Conservation (phyloP, 1,284 basidiomycete species). For the Taiwanofungus camphoratus region DNA sequence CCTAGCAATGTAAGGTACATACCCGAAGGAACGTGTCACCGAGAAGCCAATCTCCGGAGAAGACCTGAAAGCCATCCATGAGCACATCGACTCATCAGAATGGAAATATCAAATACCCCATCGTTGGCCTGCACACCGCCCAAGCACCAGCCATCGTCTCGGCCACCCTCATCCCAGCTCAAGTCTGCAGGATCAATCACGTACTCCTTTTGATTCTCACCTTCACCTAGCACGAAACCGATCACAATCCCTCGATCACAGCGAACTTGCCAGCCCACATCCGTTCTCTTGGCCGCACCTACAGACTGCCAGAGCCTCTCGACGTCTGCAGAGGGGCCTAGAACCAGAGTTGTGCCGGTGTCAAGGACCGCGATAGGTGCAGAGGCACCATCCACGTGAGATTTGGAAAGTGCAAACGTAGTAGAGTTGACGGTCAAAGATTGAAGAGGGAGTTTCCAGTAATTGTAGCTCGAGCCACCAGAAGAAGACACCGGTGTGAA, state of each 20-base stretch:
- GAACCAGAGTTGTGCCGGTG: slow-evolving; percentile 52
- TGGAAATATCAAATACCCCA: slow-evolving; percentile 25
- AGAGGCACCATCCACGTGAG: slow-evolving; percentile 38
- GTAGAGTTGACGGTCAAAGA: slow-evolving; percentile 40
- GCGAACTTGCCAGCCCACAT: slow-evolving; percentile 45
- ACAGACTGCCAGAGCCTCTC: slow-evolving; percentile 43
- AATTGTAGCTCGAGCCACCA: slow-evolving; percentile 37
- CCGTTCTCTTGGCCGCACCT: slow-evolving; percentile 36
- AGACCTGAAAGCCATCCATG: slow-evolving; percentile 32
- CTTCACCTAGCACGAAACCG: slow-evolving; percentile 42
- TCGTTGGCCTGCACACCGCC: slow-evolving; percentile 56
- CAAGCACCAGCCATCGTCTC: slow-evolving; percentile 45
- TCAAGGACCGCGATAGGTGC: slow-evolving; percentile 50
- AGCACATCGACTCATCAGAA: slow-evolving; percentile 9
- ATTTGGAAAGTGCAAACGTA: slow-evolving; percentile 37
- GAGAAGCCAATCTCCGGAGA: slow-evolving; percentile 58
- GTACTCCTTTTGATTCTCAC: slow-evolving; percentile 33
- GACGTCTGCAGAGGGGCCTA: slow-evolving; percentile 48
- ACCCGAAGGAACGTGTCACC: slow-evolving; percentile 54
- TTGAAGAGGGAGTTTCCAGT: slow-evolving; percentile 51
- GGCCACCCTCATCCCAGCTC: slow-evolving; percentile 40
- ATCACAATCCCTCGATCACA: slow-evolving; percentile 44
- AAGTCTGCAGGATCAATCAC: slow-evolving; percentile 47
- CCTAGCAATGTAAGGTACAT: slow-evolving; percentile 17
- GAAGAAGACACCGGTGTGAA: slow-evolving; percentile 40